Evolutionary conservation across 116 monocot species (phyloP), one percentile per base, ranked within the genome.

Genomic region (Trichopus zeylanicus): DNA sequence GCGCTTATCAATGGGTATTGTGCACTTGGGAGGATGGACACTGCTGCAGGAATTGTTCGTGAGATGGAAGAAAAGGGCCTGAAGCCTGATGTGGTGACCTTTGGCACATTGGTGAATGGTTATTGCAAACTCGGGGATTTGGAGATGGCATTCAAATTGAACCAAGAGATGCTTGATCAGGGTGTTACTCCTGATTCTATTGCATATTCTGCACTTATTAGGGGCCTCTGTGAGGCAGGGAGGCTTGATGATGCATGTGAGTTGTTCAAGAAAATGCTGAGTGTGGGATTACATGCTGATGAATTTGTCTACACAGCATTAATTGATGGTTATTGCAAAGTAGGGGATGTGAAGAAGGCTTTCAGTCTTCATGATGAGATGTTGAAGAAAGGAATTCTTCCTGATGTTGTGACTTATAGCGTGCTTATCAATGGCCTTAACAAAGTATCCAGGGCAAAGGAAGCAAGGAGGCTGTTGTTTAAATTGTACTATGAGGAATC

Each of bases 321-420:
- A 27, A 79, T 84, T 47, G 63, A 79, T 67, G 79, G 68, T 7
- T 47, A 75, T 60, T 84, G 79, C 57, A 79, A 79, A 53, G 70
- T 70, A 59, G 84, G 84, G 15, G 59, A 79, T 53, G 49, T 84
- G 46, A 60, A 72, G 42, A 69, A 69, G 33, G 84, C 84, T 58
- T 54, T 84, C 23, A 11, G 33, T 58, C 75, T 83, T 68, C 83
- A 78, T 26, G 68, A 78, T 75, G 75, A 83, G 47, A 78, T 78
- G 83, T 57, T 74, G 20, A 75, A 59, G 57, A 72, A 61, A 66
- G 83, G 78, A 31, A 65, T 75, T 33, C 61, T 78, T 9, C 75
- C 83, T 22, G 83, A 83, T 75, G 75, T 71, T 55, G 83, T 83
- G 13, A 78, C 83, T 21, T 78, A 78, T 53, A 78, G 65, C 62